Evolutionary conservation across 805 yeast species (phyloP), one percentile per base, ranked within the genome.

Genomic region (Ogataea wickerhamii): DNA sequence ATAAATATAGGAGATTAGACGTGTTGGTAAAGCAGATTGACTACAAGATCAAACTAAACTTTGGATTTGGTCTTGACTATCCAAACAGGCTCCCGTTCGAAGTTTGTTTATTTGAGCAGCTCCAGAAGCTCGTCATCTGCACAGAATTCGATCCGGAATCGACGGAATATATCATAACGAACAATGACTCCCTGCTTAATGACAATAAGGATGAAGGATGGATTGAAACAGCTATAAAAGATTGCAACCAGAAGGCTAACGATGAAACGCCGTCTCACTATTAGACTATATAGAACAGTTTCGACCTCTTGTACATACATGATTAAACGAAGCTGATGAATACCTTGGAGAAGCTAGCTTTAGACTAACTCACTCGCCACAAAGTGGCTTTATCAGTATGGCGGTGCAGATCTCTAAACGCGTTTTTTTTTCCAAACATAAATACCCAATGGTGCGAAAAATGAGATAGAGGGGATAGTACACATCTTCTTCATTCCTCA

Each of bases 1-100:
- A 46, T 20, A 35, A 35, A 11, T 32, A 38, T 33, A 29, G 54
- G 27, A 37, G 55, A 22, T 21, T 36, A 7, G 55, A 53, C 38
- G 41, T 47, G 3, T 17, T 52, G 7, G 22, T 44, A 8, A 47
- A 43, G 18, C 44, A 43, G 29, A 23, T 53, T 6, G 37, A 48
- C 12, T 43, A 44, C 25, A 44, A 49, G 23, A 16, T 48, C 14
- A 21, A 38, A 16, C 13, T 32, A 16, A 36, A 37, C 18, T 44
- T 44, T 24, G 39, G 43, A 6, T 19, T 32, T 11, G 37, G 25
- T 4, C 28, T 39, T 24, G 24, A 27, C 19, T n/a, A n/a, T 11
- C 25, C 32, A 6, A n/a, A 29, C 10, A 18, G 27, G 17, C 21
- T 30, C 19, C 20, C 34, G 6, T 18, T 42, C 22, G 40, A 40